Conservation (phyloP, 257 asterid species). For the Solanum ossicruentum region DNA sequence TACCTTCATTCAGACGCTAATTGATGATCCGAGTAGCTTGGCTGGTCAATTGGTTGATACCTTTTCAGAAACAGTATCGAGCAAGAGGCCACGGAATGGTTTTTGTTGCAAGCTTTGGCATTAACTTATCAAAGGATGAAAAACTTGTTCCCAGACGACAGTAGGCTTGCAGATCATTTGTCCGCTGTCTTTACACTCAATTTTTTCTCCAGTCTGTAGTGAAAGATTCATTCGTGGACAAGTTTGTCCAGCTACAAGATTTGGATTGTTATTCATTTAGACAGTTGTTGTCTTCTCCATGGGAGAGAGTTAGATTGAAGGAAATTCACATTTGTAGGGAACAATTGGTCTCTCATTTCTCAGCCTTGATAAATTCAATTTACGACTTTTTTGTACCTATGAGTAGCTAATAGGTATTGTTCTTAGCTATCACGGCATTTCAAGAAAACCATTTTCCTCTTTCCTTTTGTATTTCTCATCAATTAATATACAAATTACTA, state of each 20-base stretch:
- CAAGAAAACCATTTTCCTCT: background rate
- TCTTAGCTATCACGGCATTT: background rate
- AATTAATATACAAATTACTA: background rate
- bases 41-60: slow-evolving; percentile 22
- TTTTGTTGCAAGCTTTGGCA: slow-evolving; percentile 44
- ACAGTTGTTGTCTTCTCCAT: background rate
- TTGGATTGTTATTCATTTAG: background rate
- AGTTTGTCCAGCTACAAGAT: slow-evolving; percentile 5
- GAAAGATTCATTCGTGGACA: slow-evolving; percentile 3
- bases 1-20: slow-evolving; percentile 59
- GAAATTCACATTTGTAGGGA: background rate
- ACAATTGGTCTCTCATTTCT: background rate
- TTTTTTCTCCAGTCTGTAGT: background rate
- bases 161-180: background rate
- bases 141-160: background rate
- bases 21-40: slow-evolving; percentile 1
- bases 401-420: background rate
- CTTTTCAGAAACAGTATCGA: slow-evolving; percentile 28
- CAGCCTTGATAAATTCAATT: background rate
- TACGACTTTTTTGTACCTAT: background rate
- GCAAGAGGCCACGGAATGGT: slow-evolving; percentile 34
- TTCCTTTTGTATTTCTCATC: background rate
- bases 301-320: background rate
- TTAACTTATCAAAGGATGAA: slow-evolving; percentile 1
- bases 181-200: background rate